phyloP scores from a whole-genome alignment of 1,284 basidiomycete genomes.

The Tilletia setariae region DNA sequence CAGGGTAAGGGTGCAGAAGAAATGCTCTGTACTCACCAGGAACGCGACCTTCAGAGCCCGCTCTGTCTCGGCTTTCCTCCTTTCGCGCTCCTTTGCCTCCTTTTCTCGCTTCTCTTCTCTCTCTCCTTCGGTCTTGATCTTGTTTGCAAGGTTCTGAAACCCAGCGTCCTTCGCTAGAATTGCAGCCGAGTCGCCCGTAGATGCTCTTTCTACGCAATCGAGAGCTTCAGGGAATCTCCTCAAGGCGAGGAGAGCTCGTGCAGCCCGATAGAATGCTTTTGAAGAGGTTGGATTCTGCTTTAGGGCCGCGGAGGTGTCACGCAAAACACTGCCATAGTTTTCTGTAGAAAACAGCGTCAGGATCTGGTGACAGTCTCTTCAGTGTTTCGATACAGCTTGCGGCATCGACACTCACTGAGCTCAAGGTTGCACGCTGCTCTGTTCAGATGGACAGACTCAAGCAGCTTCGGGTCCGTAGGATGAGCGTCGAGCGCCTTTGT shows the following conservation, averaged over 20 bases:
- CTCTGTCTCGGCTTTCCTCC: conserved; percentile 60
- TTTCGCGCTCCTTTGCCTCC: conserved; percentile 59
- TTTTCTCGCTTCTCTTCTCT: conserved; percentile 61
- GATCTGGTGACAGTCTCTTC: conserved; percentile 23
- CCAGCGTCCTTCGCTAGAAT: conserved; percentile 28
- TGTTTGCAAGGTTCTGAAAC: conserved; percentile 30
- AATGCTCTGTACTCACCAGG: too few relatives aligned
- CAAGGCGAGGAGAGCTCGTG: conserved; percentile 38
- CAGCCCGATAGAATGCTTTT: conserved; percentile 50
- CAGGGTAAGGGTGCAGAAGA: too few relatives aligned
- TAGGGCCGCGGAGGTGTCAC: conserved; percentile 75
- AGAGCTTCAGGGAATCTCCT: conserved; percentile 36
- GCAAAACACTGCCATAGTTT: conserved; percentile 79
- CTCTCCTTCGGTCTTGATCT: conserved; percentile 32
- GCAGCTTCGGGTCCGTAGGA: conserved; percentile 66
- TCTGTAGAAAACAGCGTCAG: conserved; percentile 58
- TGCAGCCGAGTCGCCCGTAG: conserved; percentile 10
- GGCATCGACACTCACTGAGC: conserved; percentile 63
- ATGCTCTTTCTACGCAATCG: conserved; percentile 36
- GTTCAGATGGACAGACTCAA: conserved; percentile 65
- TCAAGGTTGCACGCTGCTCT: conserved; percentile 89
- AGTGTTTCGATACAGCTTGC: background rate
- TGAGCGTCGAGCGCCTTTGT: conserved; percentile 81
- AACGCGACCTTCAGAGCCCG: conserved; percentile 63
- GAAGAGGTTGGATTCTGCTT: conserved; percentile 52